These are phyloP conservation scores for Guadua angustifolia DNA, from an alignment of 176 grass and related monocot species.

Conservation along the genomic window DNA sequence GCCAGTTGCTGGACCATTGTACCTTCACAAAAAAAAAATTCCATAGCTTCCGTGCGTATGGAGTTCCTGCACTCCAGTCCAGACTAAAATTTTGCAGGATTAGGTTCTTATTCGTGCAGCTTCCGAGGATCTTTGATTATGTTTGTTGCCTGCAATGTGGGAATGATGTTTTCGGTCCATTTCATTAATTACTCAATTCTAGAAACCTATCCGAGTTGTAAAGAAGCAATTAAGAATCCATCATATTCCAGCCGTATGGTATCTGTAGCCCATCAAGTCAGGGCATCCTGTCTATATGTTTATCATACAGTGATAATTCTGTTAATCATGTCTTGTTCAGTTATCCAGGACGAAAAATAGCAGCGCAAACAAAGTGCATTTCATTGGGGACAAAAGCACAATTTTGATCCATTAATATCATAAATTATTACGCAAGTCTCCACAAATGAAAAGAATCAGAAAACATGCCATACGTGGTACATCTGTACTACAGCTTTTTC, in stretches of 20 bases:
- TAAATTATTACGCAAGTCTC: not conserved
- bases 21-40: not conserved
- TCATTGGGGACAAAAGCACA: not conserved
- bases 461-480: conserved; percentile 38
- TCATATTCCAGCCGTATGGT: not conserved
- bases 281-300: not conserved
- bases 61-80: not conserved
- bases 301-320: not conserved
- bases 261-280: conserved; percentile 30
- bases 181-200: conserved; percentile 16
- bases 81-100: not conserved
- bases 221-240: not conserved
- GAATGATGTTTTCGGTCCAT: not conserved
- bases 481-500: conserved; percentile 46
- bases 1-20: not conserved
- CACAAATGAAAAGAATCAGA: conserved; percentile 52
- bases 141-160: conserved; percentile 23
- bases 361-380: not conserved
- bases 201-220: not conserved
- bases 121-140: not conserved
- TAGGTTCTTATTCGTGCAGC: conserved; percentile 10
- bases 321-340: not conserved
- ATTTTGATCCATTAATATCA: not conserved
- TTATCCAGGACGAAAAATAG: not conserved
- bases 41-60: not conserved